Evolutionary conservation across 2,329 filamentous ascomycete genomes (phyloP).

Genomic region (Sclerotinia trifoliorum): DNA sequence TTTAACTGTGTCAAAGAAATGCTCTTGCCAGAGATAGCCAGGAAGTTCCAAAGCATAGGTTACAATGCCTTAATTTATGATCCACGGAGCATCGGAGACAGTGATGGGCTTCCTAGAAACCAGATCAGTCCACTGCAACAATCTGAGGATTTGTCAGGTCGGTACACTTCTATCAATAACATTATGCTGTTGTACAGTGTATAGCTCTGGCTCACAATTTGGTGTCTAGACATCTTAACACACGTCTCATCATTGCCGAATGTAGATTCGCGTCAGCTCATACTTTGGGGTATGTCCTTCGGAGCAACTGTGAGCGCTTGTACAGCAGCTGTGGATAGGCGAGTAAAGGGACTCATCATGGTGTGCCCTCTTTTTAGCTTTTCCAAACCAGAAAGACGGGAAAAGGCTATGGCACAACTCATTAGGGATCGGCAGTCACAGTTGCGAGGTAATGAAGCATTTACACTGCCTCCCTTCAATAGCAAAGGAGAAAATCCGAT

Average conservation of each 20-base stretch:
- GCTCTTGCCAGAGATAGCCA: constrained; percentile 24
- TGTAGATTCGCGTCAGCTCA: neutral
- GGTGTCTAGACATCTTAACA: neutral
- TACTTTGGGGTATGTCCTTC: neutral
- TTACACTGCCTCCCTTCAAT: neutral
- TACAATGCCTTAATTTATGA: constrained; percentile 43
- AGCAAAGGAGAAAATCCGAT: constrained; percentile 10
- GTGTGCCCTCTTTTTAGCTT: constrained; percentile 27
- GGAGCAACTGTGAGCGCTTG: constrained; percentile 34
- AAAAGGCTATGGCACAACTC: neutral
- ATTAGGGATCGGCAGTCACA: constrained; percentile 8
- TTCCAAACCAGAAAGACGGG: neutral
- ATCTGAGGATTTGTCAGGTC: constrained; percentile 34
- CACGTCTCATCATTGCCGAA: neutral
- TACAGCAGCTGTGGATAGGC: constrained; percentile 43
- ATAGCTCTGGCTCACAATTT: neutral
- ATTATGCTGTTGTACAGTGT: neutral
- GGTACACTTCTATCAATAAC: neutral
- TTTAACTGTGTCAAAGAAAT: constrained; percentile 30
- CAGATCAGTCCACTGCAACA: constrained; percentile 40
- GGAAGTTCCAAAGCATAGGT: constrained; percentile 31
- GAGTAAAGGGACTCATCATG: constrained; percentile 42
- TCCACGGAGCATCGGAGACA: constrained; percentile 39
- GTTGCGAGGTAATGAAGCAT: constrained; percentile 9
- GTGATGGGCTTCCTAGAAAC: constrained; percentile 38